A percentile compares a stretch with the other conserved stretches of the same genome.
Conservation (phyloP, 2,329 filamentous ascomycete species). For the Diaporthe longicolla region DNA sequence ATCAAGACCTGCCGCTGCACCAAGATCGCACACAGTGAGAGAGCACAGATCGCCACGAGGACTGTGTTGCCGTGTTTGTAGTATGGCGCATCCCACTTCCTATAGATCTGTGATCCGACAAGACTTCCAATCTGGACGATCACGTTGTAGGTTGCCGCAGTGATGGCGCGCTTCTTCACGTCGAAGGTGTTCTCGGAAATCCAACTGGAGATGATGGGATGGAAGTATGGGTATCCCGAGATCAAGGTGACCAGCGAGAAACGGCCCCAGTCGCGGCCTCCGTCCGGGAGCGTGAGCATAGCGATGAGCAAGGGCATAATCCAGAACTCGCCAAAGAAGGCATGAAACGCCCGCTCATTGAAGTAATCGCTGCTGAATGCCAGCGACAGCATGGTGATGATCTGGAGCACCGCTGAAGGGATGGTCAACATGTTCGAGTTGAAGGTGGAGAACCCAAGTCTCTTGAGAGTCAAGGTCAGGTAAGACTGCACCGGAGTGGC, state of each 20-base stretch:
- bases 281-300: slow-evolving; percentile 63
- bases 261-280: slow-evolving; percentile 64
- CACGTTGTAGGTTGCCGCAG: slow-evolving; percentile 63
- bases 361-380: slow-evolving; percentile 69
- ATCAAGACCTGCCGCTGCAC: slow-evolving; percentile 61
- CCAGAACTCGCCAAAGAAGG: slow-evolving; percentile 67
- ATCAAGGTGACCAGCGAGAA: slow-evolving; percentile 67
- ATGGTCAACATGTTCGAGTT: slow-evolving; percentile 75
- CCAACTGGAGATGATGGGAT: slow-evolving; percentile 67
- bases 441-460: slow-evolving; percentile 71
- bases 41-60: slow-evolving; percentile 65
- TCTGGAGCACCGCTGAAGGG: slow-evolving; percentile 69
- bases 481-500: slow-evolving; percentile 63
- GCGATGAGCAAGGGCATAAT: slow-evolving; percentile 65
- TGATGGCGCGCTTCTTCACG: slow-evolving; percentile 64
- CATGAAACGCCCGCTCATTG: slow-evolving; percentile 67
- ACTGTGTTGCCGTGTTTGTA: slow-evolving; percentile 72
- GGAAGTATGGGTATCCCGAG: slow-evolving; percentile 70
- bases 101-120: slow-evolving; percentile 63
- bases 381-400: slow-evolving; percentile 67
- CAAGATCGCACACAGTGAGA: slow-evolving; percentile 65
- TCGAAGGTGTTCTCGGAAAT: slow-evolving; percentile 64
- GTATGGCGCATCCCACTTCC: slow-evolving; percentile 65
- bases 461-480: slow-evolving; percentile 68
- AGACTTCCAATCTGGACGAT: slow-evolving; percentile 62